Evolutionary conservation across 371 early-diverging fungal genomes (phyloP).

Genomic region (Lichtheimia ramosa): DNA sequence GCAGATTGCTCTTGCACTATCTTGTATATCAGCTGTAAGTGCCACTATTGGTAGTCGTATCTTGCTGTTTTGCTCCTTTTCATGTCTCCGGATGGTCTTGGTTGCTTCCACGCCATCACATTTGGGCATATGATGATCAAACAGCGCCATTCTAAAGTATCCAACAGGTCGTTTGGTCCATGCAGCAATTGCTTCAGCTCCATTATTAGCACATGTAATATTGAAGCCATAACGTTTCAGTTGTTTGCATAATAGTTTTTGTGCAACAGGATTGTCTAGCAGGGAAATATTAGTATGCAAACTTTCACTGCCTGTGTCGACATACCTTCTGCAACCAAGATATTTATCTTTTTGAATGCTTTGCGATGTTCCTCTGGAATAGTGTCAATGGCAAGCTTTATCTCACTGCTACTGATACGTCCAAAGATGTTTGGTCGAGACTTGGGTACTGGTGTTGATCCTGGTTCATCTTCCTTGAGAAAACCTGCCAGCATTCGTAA

Average conservation of each 20-base stretch:
- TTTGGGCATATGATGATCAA: slow-evolving; percentile 54
- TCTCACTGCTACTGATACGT: background rate
- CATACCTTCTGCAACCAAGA: slow-evolving; percentile 48
- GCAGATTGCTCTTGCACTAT: slow-evolving; percentile 10
- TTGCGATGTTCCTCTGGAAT: slow-evolving; percentile 32
- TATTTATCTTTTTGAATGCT: slow-evolving; percentile 31
- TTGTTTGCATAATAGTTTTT: slow-evolving; percentile 40
- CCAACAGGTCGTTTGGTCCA: slow-evolving; percentile 32
- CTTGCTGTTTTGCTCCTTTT: slow-evolving; percentile 19
- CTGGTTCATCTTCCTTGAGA: background rate
- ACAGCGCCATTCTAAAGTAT: slow-evolving; percentile 39
- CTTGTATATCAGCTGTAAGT: slow-evolving; percentile 15
- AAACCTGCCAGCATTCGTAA: slow-evolving; percentile 24
- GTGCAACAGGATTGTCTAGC: slow-evolving; percentile 48
- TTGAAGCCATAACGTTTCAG: slow-evolving; percentile 39
- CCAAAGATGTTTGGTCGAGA: background rate
- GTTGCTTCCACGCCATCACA: slow-evolving; percentile 53
- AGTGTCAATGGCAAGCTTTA: background rate
- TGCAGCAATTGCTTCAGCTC: slow-evolving; percentile 37
- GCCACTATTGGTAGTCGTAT: slow-evolving; percentile 19
- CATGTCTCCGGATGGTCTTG: slow-evolving; percentile 33
- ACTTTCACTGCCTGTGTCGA: background rate
- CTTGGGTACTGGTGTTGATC: background rate
- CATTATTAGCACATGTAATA: slow-evolving; percentile 47
- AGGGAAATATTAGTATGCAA: background rate